These are phyloP conservation scores for Debaryomyces tyrocola DNA, from an alignment of 805 yeast genomes.

Conservation along the genomic window DNA sequence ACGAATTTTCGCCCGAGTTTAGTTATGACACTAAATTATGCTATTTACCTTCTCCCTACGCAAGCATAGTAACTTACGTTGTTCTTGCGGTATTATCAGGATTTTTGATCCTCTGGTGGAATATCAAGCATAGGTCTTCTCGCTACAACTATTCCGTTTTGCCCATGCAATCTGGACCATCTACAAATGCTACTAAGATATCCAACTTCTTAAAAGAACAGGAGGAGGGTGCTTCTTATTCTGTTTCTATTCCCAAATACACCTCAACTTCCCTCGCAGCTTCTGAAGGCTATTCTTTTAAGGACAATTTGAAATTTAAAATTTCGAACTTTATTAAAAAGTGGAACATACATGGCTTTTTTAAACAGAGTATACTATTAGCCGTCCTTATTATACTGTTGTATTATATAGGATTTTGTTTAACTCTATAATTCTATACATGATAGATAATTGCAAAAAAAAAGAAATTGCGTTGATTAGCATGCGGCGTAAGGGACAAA, in stretches of 20 bases:
- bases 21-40: conserved; percentile 42
- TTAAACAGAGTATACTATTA: conserved; percentile 19
- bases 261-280: conserved; percentile 17
- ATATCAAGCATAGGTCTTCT: conserved; percentile 24
- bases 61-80: conserved; percentile 39
- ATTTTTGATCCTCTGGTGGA: conserved; percentile 26
- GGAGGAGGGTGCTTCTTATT: conserved; percentile 17
- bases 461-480: conserved; percentile 11
- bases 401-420: conserved; percentile 20
- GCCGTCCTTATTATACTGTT: conserved; percentile 17
- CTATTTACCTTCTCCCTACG: conserved; percentile 47
- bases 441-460: not conserved
- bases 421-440: conserved; percentile 15
- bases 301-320: not conserved
- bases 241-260: conserved; percentile 17
- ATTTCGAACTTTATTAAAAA: conserved; percentile 9
- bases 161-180: conserved; percentile 12
- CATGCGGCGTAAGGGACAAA: conserved; percentile 14
- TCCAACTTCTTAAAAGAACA: conserved; percentile 30
- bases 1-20: conserved; percentile 7
- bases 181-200: conserved; percentile 21
- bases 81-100: conserved; percentile 34
- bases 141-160: conserved; percentile 26
- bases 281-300: not conserved
- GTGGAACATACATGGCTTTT: conserved; percentile 19